phyloP scores from a whole-genome alignment of 2,329 filamentous ascomycete species.

The Sphaceloma murrayae region DNA sequence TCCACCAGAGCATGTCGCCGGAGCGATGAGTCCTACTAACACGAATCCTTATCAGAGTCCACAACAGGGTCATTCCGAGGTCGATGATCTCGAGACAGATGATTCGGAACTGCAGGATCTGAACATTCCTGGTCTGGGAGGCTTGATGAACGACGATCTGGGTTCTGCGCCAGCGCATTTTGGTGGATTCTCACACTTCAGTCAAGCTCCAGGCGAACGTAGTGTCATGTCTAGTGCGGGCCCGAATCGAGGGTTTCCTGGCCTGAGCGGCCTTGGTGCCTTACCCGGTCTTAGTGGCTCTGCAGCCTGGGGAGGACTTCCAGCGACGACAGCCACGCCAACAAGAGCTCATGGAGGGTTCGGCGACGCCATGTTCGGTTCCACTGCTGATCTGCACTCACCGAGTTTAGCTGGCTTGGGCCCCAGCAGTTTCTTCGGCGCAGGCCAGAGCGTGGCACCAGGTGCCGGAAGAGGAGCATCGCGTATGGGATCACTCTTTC shows the following conservation, averaged over 20 bases:
- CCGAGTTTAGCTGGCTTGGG: constrained; percentile 59
- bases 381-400: constrained; percentile 68
- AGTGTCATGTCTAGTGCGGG: constrained; percentile 88
- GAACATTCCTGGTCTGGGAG: constrained; percentile 44
- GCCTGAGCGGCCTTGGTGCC: constrained; percentile 48
- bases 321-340: constrained; percentile 67
- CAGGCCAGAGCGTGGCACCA: constrained; percentile 44
- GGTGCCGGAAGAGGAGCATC: constrained; percentile 43
- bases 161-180: constrained; percentile 22
- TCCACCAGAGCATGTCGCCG: constrained; percentile 43
- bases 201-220: constrained; percentile 60
- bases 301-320: constrained; percentile 50
- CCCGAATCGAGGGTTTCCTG: constrained; percentile 59
- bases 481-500: constrained; percentile 80
- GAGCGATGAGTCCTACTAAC: constrained; percentile 80
- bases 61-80: constrained; percentile 59
- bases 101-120: constrained; percentile 26
- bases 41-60: constrained; percentile 96
- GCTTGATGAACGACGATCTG: constrained; percentile 36
- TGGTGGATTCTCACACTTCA: constrained; percentile 29
- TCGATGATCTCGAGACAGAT: constrained; percentile 38
- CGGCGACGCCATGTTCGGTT: constrained; percentile 54
- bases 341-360: constrained; percentile 45
- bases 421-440: constrained; percentile 55
- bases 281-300: constrained; percentile 47